phyloP scores from a whole-genome alignment of 2,329 filamentous ascomycete genomes.

The Beauveria sp. region DNA sequence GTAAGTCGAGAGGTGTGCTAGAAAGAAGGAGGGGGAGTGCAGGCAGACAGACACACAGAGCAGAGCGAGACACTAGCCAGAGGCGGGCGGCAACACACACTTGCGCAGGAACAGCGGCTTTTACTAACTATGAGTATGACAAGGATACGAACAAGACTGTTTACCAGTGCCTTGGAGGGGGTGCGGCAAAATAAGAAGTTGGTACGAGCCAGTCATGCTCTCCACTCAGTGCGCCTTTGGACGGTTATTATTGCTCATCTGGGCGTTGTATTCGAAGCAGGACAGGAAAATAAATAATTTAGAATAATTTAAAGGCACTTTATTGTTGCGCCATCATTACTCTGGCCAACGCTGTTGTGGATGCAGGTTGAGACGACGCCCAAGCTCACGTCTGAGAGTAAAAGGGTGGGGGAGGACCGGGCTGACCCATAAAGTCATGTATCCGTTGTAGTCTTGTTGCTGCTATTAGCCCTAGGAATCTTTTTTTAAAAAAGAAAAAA shows the following conservation, averaged over 20 bases:
- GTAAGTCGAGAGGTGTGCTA: slow-evolving; percentile 7
- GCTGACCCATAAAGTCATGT: slow-evolving; percentile 4
- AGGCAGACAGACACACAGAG: not conserved
- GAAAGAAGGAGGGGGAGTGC: slow-evolving; percentile 3
- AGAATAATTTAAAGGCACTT: not conserved
- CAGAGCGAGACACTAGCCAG: not conserved
- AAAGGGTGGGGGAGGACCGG: slow-evolving; percentile 5
- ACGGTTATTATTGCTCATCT: not conserved
- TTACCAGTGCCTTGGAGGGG: not conserved
- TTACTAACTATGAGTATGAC: not conserved
- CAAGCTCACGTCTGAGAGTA: slow-evolving; percentile 12
- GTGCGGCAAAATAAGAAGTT: not conserved
- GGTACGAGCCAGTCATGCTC: not conserved
- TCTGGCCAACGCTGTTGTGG: slow-evolving; percentile 1
- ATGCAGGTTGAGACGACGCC: slow-evolving; percentile 9
- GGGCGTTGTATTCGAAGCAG: not conserved
- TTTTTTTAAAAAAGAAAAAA: not conserved
- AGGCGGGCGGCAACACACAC: not conserved
- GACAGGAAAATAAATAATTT: not conserved
- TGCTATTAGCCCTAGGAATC: not conserved
- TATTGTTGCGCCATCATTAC: slow-evolving; percentile 1
- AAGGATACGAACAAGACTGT: not conserved
- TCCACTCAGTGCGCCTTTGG: not conserved
- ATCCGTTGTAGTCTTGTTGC: not conserved
- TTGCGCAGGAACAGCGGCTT: slow-evolving; percentile 2